These are phyloP conservation scores for Royoungia palumana DNA, from an alignment of 768 basidiomycete species.

Conservation along the genomic window DNA sequence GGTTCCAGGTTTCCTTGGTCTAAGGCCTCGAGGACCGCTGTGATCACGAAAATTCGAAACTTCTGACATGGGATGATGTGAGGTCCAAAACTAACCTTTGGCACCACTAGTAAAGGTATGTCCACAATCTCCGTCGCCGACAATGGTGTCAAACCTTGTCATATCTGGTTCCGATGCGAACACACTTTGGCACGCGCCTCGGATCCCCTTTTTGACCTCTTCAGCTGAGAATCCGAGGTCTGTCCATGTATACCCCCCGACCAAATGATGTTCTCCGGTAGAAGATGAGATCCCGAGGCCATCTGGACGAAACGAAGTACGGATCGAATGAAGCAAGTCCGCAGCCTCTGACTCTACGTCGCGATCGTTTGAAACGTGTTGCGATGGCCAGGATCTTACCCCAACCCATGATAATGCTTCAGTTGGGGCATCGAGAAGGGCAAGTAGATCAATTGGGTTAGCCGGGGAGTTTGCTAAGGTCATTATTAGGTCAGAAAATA, in stretches of 20 bases:
- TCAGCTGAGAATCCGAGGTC: conserved; percentile 9
- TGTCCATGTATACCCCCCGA: conserved; percentile 2
- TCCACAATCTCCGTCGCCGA: conserved; percentile 65
- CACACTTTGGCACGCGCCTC: conserved; percentile 39
- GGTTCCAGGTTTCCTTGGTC: conserved; percentile 26
- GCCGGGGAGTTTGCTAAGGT: conserved; percentile 14
- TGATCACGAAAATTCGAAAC: neutral
- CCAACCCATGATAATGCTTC: conserved; percentile 43
- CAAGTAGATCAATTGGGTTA: conserved; percentile 20
- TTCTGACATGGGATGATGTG: neutral
- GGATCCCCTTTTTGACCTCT: conserved; percentile 10
- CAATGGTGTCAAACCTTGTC: conserved; percentile 56
- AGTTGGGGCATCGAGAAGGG: conserved; percentile 42
- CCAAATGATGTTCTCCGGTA: too few species aligned
- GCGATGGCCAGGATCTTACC: conserved; percentile 30
- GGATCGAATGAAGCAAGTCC: conserved; percentile 3
- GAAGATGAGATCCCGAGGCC: neutral
- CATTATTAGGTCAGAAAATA: neutral
- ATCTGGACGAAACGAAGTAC: neutral
- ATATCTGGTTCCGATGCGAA: conserved; percentile 48
- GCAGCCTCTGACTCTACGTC: conserved; percentile 7
- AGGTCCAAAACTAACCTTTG: conserved; percentile 22
- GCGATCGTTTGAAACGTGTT: neutral
- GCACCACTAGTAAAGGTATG: conserved; percentile 53
- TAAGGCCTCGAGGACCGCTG: conserved; percentile 35